Evolutionary conservation across 73 alveolate species (phyloP).

Genomic region (Tetrahymena elliotti): DNA sequence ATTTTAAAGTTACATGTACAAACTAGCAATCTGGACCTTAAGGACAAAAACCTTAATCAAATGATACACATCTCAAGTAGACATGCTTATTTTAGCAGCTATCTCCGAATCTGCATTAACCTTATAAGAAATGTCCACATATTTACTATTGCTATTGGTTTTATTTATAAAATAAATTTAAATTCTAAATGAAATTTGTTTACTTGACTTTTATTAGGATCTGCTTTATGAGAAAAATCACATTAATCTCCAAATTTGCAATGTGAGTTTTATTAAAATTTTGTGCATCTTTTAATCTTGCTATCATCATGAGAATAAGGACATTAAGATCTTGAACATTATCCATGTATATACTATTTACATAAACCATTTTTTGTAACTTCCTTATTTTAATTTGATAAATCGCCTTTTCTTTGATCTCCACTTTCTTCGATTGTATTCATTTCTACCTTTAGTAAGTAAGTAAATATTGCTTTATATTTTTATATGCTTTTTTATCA

Average conservation of each 20-base stretch:
- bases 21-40: not conserved
- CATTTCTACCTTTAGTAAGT: not conserved
- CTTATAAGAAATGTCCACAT: not conserved
- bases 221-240: not conserved
- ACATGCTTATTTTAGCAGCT: not conserved
- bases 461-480: not conserved
- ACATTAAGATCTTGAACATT: not conserved
- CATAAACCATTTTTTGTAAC: not conserved
- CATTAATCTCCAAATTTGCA: not conserved
- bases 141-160: not conserved
- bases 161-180: not conserved
- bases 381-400: not conserved
- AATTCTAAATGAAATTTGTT: not conserved
- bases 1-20: not conserved
- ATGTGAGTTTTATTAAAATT: not conserved
- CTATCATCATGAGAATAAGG: not conserved
- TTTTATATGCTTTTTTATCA: not conserved
- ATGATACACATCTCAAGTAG: not conserved
- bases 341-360: not conserved
- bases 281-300: not conserved
- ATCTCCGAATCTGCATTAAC: not conserved
- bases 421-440: not conserved
- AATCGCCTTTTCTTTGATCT: not conserved
- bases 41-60: not conserved
- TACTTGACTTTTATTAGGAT: not conserved